Evolutionary conservation across 495 filamentous ascomycete genomes (phyloP).

Genomic region (Hypomontagnella monticulosa): DNA sequence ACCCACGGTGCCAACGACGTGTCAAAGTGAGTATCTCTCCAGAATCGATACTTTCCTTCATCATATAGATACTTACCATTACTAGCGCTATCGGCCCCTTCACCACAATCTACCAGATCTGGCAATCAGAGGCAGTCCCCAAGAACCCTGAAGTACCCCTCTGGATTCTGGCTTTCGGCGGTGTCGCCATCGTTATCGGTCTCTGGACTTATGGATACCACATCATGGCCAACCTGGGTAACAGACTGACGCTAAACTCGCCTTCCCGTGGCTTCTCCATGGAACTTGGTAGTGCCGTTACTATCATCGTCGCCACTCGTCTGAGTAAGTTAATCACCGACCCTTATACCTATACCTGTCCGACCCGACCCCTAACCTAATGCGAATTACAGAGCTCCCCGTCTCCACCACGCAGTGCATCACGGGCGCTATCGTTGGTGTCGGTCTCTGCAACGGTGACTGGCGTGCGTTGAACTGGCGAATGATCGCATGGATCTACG

Average conservation of each 20-base stretch:
- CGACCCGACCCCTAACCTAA: not conserved
- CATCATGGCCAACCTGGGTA: conserved; percentile 75
- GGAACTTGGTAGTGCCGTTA: conserved; percentile 75
- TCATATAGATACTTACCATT: not conserved
- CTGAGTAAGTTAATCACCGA: conserved; percentile 48
- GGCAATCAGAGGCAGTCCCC: conserved; percentile 60
- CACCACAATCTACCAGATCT: conserved; percentile 74
- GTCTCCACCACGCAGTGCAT: conserved; percentile 71
- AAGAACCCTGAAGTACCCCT: conserved; percentile 67
- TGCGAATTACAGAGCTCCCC: conserved; percentile 50
- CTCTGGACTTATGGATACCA: conserved; percentile 78
- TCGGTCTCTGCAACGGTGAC: conserved; percentile 68
- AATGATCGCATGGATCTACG: conserved; percentile 66
- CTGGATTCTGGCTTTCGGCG: conserved; percentile 73
- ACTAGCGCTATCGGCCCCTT: conserved; percentile 73
- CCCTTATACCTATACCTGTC: not conserved
- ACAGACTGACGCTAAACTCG: conserved; percentile 73
- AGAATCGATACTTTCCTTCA: not conserved
- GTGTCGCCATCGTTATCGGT: conserved; percentile 65
- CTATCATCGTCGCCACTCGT: conserved; percentile 71
- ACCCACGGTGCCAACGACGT: conserved; percentile 86
- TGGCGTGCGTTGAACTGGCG: conserved; percentile 69
- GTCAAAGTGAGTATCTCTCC: conserved; percentile 59
- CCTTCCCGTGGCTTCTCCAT: conserved; percentile 74
- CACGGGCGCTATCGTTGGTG: conserved; percentile 68